Conservation (phyloP, 495 filamentous ascomycete species). For the Aspergillus affinis region DNA sequence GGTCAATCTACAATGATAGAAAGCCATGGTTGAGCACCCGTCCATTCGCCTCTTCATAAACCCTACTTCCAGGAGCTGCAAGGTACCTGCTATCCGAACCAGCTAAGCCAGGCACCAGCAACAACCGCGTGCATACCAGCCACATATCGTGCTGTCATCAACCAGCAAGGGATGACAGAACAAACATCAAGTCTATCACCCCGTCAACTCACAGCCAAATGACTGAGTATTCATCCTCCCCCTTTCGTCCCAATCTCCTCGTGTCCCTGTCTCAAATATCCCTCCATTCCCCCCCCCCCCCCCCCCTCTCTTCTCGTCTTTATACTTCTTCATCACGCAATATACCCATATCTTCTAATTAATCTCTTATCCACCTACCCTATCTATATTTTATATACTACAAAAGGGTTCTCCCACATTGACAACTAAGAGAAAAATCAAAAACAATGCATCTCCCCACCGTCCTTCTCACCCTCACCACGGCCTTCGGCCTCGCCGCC, state of each 20-base stretch:
- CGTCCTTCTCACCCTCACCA: slow-evolving; percentile 24
- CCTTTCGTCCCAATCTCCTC: too few relatives aligned
- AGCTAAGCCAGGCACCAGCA: not conserved
- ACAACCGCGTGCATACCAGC: not conserved
- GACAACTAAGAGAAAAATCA: slow-evolving; percentile 7
- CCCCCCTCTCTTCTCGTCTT: not conserved
- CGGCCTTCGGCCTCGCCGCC: slow-evolving; percentile 25
- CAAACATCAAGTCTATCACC: not conserved
- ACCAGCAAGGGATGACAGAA: not conserved
- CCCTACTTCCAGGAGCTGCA: not conserved
- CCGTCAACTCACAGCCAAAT: not conserved
- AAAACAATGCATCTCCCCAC: slow-evolving; percentile 35
- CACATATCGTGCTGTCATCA: not conserved
- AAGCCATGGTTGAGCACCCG: not conserved
- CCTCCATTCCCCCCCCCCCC: not conserved
- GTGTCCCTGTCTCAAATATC: too few relatives aligned
- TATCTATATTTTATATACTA: not conserved
- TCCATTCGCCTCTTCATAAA: not conserved
- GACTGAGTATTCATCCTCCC: not conserved
- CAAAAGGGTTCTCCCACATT: not conserved
- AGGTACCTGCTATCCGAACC: not conserved
- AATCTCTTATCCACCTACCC: too few relatives aligned
- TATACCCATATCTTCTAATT: not conserved
- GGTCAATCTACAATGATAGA: not conserved
- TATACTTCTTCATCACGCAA: not conserved